phyloP scores from a whole-genome alignment of 1,284 basidiomycete species.

The Sparassis latifolia region DNA sequence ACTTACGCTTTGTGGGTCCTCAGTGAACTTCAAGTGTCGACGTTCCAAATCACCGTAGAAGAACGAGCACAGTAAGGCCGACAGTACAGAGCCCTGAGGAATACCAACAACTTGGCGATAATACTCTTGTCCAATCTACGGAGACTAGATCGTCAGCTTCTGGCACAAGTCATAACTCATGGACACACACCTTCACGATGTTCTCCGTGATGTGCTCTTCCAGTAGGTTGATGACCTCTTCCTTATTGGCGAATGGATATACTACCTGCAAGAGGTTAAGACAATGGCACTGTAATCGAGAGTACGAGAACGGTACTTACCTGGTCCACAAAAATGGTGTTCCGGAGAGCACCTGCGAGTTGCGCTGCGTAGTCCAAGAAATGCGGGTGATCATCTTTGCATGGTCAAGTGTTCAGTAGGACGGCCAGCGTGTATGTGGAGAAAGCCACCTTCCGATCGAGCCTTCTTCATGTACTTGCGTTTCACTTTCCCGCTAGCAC shows the following conservation, averaged over 20 bases:
- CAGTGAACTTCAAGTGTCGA: conserved; percentile 50
- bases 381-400: conserved; percentile 61
- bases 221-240: conserved; percentile 67
- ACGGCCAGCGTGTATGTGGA: neutral
- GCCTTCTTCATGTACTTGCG: conserved; percentile 58
- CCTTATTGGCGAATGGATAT: conserved; percentile 50
- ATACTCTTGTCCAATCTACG: conserved; percentile 68
- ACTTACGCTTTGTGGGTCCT: conserved; percentile 58
- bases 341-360: conserved; percentile 59
- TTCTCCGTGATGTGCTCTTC: conserved; percentile 90
- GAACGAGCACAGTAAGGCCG: conserved; percentile 85
- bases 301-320: conserved; percentile 30
- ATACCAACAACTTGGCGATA: conserved; percentile 90
- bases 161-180: neutral
- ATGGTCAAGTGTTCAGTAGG: neutral
- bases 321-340: conserved; percentile 84
- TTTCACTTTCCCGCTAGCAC: conserved; percentile 43
- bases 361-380: conserved; percentile 66
- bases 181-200: conserved; percentile 68
- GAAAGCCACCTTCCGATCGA: conserved; percentile 50
- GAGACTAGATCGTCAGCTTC: neutral
- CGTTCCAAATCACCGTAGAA: conserved; percentile 92
- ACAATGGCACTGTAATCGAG: neutral
- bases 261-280: conserved; percentile 35
- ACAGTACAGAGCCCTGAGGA: conserved; percentile 92